These are phyloP conservation scores for Abrus precatorius DNA, from an alignment of 306 rosid species.

Conservation along the genomic window DNA sequence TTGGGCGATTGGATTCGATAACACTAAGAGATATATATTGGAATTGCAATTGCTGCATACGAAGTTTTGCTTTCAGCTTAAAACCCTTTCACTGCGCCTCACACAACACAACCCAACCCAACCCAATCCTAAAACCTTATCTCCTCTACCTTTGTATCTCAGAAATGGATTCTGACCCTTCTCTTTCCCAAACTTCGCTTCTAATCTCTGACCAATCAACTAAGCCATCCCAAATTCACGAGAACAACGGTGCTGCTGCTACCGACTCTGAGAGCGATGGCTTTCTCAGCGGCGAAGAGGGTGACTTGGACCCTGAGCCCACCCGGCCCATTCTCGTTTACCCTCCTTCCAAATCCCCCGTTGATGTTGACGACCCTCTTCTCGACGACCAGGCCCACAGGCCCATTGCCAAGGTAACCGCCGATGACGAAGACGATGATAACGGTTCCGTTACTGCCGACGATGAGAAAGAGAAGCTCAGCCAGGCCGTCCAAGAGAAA, in stretches of 20 bases:
- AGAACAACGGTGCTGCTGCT: conserved; percentile 40
- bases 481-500: no score
- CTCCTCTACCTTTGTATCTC: conserved; percentile 17
- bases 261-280: conserved; percentile 69
- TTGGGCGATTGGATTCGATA: conserved; percentile 7
- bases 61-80: neutral
- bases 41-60: no score
- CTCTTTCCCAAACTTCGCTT: conserved; percentile 41
- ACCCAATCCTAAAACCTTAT: conserved; percentile 45
- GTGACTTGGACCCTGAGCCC: conserved; percentile 57
- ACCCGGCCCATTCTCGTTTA: conserved; percentile 54
- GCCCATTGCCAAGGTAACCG: conserved; percentile 45
- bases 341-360: conserved; percentile 27
- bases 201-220: conserved; percentile 48
- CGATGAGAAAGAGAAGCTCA: conserved; percentile 1
- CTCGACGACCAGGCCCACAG: neutral
- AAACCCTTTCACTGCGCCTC: conserved; percentile 34
- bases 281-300: conserved; percentile 70
- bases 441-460: neutral
- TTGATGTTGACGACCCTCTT: conserved; percentile 17
- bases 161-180: conserved; percentile 55
- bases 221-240: conserved; percentile 47
- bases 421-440: conserved; percentile 64
- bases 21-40: neutral
- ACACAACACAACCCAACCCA: neutral